Percentiles rank a stretch among this genome's conserved stretches.
These are phyloP conservation scores for Berkeleyomyces basicola DNA, from an alignment of 2,329 filamentous ascomycete species.

Conservation along the genomic window DNA sequence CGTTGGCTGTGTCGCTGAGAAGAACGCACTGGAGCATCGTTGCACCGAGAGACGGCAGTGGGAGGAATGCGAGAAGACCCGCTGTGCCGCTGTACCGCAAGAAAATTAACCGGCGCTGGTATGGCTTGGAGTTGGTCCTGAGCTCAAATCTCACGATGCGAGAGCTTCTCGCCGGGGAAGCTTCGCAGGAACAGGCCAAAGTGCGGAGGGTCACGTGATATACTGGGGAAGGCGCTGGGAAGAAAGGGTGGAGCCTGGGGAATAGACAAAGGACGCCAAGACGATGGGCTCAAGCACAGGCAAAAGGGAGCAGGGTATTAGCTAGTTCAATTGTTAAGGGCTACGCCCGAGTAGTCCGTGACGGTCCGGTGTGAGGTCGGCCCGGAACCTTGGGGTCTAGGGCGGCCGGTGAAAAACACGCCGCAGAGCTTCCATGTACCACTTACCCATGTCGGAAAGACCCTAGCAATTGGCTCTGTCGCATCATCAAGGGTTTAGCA, in stretches of 20 bases:
- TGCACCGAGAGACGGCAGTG: not conserved
- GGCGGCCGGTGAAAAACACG: not conserved
- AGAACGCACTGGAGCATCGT: not conserved
- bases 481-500: not conserved
- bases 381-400: not conserved
- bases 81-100: not conserved
- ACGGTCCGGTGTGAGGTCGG: no score
- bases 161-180: not conserved
- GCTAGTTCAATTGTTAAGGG: no score
- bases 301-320: not conserved
- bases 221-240: not conserved
- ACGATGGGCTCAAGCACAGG: not conserved
- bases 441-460: not conserved
- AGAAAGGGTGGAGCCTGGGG: conserved; percentile 2
- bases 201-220: conserved; percentile 6
- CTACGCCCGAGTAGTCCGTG: no score
- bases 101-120: not conserved
- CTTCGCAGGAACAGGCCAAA: not conserved
- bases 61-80: not conserved
- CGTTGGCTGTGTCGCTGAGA: not conserved
- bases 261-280: not conserved
- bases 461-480: not conserved
- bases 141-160: not conserved
- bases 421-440: not conserved
- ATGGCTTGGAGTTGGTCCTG: not conserved